phyloP scores from a whole-genome alignment of 169 alveolate genomes.

The Plasmodium gaboni region DNA sequence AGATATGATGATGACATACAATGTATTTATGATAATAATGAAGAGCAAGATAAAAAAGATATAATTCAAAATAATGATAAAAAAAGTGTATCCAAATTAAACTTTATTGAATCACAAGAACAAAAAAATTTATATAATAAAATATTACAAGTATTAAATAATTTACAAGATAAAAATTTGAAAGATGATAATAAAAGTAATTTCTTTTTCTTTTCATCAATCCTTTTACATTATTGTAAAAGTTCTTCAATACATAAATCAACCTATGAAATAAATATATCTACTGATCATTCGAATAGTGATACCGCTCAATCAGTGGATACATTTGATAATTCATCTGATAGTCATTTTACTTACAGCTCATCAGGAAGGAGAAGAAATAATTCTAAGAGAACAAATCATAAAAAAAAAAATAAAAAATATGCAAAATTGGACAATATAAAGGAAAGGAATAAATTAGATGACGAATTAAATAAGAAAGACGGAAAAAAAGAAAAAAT shows the following conservation, averaged over 20 bases:
- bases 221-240: slow-evolving; percentile 50
- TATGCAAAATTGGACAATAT: background rate
- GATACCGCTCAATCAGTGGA: slow-evolving; percentile 6
- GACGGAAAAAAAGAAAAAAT: background rate
- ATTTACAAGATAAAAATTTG: slow-evolving; percentile 28
- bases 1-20: slow-evolving; percentile 18
- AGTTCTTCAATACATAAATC: slow-evolving; percentile 3
- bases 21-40: no score
- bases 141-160: slow-evolving; percentile 56
- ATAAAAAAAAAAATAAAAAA: slow-evolving; percentile 29
- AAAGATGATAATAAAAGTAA: slow-evolving; percentile 12
- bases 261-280: background rate
- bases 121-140: slow-evolving; percentile 71
- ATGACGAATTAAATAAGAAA: background rate
- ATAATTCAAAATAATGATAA: no score
- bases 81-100: slow-evolving; percentile 44
- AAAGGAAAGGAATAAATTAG: background rate
- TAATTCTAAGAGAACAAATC: slow-evolving; percentile 9
- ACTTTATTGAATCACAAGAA: slow-evolving; percentile 57
- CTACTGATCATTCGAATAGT: slow-evolving; percentile 10
- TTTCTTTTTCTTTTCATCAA: slow-evolving; percentile 46
- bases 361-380: slow-evolving; percentile 7
- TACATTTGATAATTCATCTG: background rate
- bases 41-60: no score
- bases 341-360: background rate